Evolutionary conservation across 306 rosid genomes (phyloP), one percentile per base, ranked within the genome.

Genomic region (Trifolium fragiferum): DNA sequence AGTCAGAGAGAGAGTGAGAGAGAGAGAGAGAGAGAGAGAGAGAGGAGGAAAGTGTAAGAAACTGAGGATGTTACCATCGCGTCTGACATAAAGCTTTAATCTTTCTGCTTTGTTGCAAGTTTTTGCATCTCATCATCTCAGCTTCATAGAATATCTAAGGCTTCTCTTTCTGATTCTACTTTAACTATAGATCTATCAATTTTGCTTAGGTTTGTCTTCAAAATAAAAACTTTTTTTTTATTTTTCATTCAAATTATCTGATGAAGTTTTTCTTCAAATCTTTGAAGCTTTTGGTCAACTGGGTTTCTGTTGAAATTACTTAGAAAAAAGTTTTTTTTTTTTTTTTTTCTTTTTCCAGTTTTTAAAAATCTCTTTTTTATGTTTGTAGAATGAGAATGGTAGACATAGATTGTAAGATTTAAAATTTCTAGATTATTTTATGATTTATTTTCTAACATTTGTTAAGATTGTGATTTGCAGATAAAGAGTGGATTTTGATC

Each of bases 41-140:
- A 75, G 63, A 54, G 7, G 66, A 32, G 10, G 71, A 57, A 38
- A 27, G 72, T 55, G 70, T 46, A 21, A 59, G 57, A 10, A 70
- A 53, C 51, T 67, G 74, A 43, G 35, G 70, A 60, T 75, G 85
- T 73, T 79, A 35, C 68, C 78, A 68, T 86, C 73, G 80, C 73
- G 80, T 79, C 80, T 87, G 89, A 87, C 91, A 82, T 76, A 79
- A 81, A 72, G 63, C 38, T 77, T 23, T 21, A 74, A 66, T 57
- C 58, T 78, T 76, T 74, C 32, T 81, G 72, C 75, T 78, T 66
- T 72, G 5, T 74, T 74, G 53, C 49, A 33, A 58, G 30, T 4
- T 80, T 59, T 27, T 30, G 27, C 75, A 35, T 63, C 6, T 53
- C 7, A 6, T 21, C 51, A 6, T 35, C 51, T 77, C 46, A 64